Conservation (phyloP, 2,329 filamentous ascomycete genomes). For the Penicillium sclerotiorum region DNA sequence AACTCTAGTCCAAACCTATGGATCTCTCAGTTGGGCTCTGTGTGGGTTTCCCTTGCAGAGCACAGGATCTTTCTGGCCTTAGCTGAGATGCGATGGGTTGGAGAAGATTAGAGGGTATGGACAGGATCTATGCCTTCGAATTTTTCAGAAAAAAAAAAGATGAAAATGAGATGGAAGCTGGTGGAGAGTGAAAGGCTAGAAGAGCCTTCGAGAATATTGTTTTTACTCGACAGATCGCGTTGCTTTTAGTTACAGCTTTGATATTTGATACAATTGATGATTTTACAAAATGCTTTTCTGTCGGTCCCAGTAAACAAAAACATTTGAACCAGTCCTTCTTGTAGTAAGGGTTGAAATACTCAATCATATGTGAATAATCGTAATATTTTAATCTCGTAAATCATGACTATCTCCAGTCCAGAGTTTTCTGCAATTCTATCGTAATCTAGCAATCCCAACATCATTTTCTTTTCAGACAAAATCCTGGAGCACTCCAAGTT, state of each 20-base stretch:
- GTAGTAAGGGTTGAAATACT: too few species aligned
- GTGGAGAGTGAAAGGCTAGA: background rate
- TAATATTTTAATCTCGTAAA: background rate
- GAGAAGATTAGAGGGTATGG: background rate
- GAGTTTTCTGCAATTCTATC: background rate
- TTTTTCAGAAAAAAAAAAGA: background rate
- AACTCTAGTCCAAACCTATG: background rate
- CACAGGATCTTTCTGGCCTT: background rate
- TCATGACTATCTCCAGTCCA: slow-evolving; percentile 7
- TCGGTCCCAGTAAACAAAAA: too few species aligned
- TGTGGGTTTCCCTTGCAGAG: too few species aligned
- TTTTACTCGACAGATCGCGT: slow-evolving; percentile 6
- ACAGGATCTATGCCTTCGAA: background rate
- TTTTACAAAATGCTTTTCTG: background rate
- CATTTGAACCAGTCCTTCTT: too few species aligned
- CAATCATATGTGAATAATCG: background rate
- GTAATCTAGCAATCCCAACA: background rate
- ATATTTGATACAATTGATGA: background rate
- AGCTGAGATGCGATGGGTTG: background rate
- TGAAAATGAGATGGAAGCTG: background rate
- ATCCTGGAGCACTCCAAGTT: too few species aligned
- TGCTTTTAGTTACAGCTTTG: background rate
- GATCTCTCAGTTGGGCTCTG: too few species aligned
- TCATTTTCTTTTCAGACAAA: too few species aligned
- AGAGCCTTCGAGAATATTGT: background rate